A percentile compares a stretch with the other conserved stretches of the same genome.
These are phyloP conservation scores for Sugiyamaella lignohabitans DNA, from an alignment of 805 yeast genomes.

Conservation along the genomic window DNA sequence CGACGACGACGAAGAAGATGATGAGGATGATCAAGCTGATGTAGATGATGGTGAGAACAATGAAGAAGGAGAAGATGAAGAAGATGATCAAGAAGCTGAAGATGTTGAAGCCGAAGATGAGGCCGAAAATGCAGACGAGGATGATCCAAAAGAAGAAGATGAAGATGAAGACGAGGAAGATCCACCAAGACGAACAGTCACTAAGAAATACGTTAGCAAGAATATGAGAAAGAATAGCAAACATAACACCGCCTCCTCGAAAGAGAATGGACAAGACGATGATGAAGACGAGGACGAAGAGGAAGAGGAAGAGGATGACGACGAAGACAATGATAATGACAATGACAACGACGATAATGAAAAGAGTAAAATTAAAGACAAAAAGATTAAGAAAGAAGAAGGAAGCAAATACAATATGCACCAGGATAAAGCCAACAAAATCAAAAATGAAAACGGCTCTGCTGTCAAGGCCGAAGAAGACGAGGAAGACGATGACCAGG, in stretches of 20 bases:
- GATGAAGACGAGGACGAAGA: slow-evolving; percentile 12
- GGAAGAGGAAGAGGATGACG: slow-evolving; percentile 17
- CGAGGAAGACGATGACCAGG: slow-evolving; percentile 9
- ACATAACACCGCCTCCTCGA: not conserved
- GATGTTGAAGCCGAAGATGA: slow-evolving; percentile 18
- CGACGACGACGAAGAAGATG: slow-evolving; percentile 13
- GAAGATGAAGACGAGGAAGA: slow-evolving; percentile 13
- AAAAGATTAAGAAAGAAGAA: slow-evolving; percentile 8
- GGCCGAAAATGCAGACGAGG: slow-evolving; percentile 19
- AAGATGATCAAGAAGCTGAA: slow-evolving; percentile 25
- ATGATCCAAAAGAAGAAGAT: slow-evolving; percentile 12
- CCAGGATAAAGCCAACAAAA: slow-evolving; percentile 5
- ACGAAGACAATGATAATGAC: slow-evolving; percentile 20
- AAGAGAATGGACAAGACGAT: slow-evolving; percentile 12
- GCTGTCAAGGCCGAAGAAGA: slow-evolving; percentile 6
- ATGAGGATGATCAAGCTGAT: slow-evolving; percentile 12
- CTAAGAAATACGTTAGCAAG: not conserved
- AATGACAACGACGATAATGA: slow-evolving; percentile 5
- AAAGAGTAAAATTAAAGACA: not conserved
- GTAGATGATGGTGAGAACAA: slow-evolving; percentile 16
- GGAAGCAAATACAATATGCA: slow-evolving; percentile 16
- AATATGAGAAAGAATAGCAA: not conserved
- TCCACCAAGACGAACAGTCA: not conserved
- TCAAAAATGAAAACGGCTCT: not conserved
- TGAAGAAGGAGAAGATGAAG: slow-evolving; percentile 24